Evolutionary conservation across 345 rosid species (phyloP).

Genomic region (Murraya paniculata): DNA sequence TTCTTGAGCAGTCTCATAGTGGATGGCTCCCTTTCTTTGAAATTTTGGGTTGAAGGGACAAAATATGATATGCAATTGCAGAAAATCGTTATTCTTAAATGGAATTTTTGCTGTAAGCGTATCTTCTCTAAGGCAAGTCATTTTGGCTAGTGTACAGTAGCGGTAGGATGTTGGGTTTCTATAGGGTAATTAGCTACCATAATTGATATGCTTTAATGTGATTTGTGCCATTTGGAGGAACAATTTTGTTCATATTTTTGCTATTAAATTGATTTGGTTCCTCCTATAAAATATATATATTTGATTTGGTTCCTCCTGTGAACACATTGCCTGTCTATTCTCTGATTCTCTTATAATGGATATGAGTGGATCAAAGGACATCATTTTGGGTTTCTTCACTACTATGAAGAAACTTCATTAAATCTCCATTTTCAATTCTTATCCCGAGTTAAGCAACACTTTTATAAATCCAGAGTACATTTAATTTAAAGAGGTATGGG

Average conservation of each 20-base stretch:
- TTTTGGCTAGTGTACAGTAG: constrained; percentile 30
- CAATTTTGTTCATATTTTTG: constrained; percentile 10
- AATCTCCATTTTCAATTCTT: no score
- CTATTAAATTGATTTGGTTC: neutral
- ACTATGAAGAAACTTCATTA: no score
- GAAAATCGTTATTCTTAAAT: neutral
- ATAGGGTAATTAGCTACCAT: neutral
- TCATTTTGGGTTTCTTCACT: no score
- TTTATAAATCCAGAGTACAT: no score
- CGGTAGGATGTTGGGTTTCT: neutral
- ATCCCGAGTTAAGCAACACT: no score
- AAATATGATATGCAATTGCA: neutral
- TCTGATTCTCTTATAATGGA: no score
- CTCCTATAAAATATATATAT: neutral
- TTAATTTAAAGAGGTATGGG: no score
- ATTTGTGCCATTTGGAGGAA: neutral
- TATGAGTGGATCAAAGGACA: no score
- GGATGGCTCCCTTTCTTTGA: neutral
- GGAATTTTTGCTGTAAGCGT: neutral
- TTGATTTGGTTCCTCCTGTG: no score
- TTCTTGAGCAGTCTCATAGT: neutral
- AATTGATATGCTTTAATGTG: neutral
- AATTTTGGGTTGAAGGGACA: neutral
- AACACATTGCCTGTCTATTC: no score
- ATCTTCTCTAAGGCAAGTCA: constrained; percentile 21